A percentile compares a stretch with the other conserved stretches of the same genome.
These are phyloP conservation scores for Arachis monticola DNA, from an alignment of 331 rosid genomes.

Conservation along the genomic window DNA sequence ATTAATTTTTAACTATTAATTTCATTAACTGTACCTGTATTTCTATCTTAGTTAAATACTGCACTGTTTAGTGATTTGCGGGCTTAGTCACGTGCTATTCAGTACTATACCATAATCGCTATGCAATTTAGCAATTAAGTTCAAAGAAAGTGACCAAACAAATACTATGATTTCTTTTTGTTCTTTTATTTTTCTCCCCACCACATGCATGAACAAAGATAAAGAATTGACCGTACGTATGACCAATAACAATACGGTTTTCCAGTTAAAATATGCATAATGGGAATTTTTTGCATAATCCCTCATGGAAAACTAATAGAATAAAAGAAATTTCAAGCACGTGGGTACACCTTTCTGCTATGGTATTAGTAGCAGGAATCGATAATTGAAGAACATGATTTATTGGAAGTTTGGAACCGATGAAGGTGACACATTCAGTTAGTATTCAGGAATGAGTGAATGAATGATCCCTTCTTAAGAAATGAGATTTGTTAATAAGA, in stretches of 20 bases:
- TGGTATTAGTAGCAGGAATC: too few species aligned
- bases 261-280: too few species aligned
- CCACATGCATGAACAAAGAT: neutral
- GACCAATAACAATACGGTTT: too few species aligned
- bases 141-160: constrained; percentile 10
- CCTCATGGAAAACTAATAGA: too few species aligned
- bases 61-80: neutral
- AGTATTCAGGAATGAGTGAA: too few species aligned
- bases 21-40: too few species aligned
- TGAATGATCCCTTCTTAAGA: neutral
- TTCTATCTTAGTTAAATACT: too few species aligned
- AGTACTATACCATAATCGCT: neutral
- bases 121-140: neutral
- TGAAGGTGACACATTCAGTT: neutral
- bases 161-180: neutral
- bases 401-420: neutral
- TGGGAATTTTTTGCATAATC: too few species aligned
- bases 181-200: neutral
- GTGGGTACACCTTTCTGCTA: constrained; percentile 2
- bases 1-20: too few species aligned
- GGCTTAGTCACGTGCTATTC: constrained; percentile 11
- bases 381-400: neutral
- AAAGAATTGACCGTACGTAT: neutral
- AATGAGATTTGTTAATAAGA: too few species aligned
- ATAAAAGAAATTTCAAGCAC: neutral